Base-by-base conservation (phyloP, 768 basidiomycete species). In the Paxillus ammoniavirescens region DNA sequence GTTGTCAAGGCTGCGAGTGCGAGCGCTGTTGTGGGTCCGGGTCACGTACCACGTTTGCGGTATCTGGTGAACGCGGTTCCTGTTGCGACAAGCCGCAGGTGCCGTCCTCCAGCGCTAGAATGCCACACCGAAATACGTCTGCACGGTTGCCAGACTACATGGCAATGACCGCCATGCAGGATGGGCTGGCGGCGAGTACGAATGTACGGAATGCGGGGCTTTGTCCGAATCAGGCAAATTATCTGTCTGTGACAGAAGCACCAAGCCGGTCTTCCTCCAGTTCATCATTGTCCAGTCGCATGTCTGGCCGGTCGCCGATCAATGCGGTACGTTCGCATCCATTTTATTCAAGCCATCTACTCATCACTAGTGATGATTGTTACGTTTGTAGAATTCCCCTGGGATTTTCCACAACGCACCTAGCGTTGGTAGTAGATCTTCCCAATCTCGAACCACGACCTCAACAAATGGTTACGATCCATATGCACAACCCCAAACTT, bases 21-120 rank as follows among this genome's bases (percentile, higher is more conserved):
- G 61, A 58, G 2, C 65, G 55, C 45, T 58, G 54, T 17, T 67
- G 64, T 47, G 57, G 64, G 5, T 47, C 54, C 26, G 54, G 58
- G 37, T 51, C 63, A 33, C 60, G 60, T 17, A 58, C 67, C 15
- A 61, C 66, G 1, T 73, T 68, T 54, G 61, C 68, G 2, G 59
- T 67, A 1, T 68, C 72, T 0, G 72, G 75, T 10, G 75, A 77
- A 52, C 57, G 72, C n/a, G 66, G 57, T 7, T 37, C 64, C 0
- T 59, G 57, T 38, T 58, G 56, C 8, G 33, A 53, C 40, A 62
- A 61, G 50, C 18, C 53, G 17, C 42, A 49, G 5, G 60, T 61
- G 12, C 48, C 54, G n/a, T 15, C 59, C 46, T 18, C 58, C 6
- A 53, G 40, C 33, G 6, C 53, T n/a, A 58, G 4, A 21, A 35